A percentile compares a stretch with the other conserved stretches of the same genome.
Evolutionary conservation across 1,284 basidiomycete species (phyloP).

Genomic region (Moesziomyces sp.): DNA sequence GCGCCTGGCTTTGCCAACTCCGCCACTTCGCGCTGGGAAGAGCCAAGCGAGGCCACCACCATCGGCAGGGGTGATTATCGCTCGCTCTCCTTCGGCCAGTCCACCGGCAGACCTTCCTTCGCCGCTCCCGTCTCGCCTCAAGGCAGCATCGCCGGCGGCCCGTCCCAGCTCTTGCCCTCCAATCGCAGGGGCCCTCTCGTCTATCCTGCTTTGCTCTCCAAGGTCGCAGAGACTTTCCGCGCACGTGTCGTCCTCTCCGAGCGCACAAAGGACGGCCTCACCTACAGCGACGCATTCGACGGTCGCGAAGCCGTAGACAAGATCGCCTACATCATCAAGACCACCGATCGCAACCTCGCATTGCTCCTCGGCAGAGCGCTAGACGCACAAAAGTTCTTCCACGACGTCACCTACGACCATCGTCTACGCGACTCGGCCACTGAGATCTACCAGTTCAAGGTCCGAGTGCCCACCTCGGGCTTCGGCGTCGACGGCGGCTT

Average conservation of each 20-base stretch:
- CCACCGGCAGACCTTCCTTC: slow-evolving; percentile 27
- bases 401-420: slow-evolving; percentile 99
- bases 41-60: slow-evolving; percentile 26
- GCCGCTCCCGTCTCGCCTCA: slow-evolving; percentile 32
- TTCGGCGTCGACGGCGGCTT: slow-evolving; percentile 42
- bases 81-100: slow-evolving; percentile 47
- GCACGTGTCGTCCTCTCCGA: slow-evolving; percentile 81
- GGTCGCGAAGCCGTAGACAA: slow-evolving; percentile 95
- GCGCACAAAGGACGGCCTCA: slow-evolving; percentile 90
- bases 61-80: slow-evolving; percentile 42
- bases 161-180: slow-evolving; percentile 5
- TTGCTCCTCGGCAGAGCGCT: slow-evolving; percentile 91
- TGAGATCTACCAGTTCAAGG: slow-evolving; percentile 93
- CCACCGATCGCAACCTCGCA: slow-evolving; percentile 94
- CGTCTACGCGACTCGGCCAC: slow-evolving; percentile 86
- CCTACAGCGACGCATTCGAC: slow-evolving; percentile 95
- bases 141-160: slow-evolving; percentile 34
- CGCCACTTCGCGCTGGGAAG: slow-evolving; percentile 18
- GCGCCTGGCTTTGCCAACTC: slow-evolving; percentile 36
- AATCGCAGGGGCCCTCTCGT: slow-evolving; percentile 71
- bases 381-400: slow-evolving; percentile 98
- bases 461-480: slow-evolving; percentile 75
- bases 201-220: slow-evolving; percentile 92
- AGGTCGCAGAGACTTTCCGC: slow-evolving; percentile 92
- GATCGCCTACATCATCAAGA: slow-evolving; percentile 97